Percentiles rank a stretch among this genome's conserved stretches.
These are phyloP conservation scores for Pelargonium myrrhifolium DNA, from an alignment of 441 rosid genomes.

Conservation along the genomic window DNA sequence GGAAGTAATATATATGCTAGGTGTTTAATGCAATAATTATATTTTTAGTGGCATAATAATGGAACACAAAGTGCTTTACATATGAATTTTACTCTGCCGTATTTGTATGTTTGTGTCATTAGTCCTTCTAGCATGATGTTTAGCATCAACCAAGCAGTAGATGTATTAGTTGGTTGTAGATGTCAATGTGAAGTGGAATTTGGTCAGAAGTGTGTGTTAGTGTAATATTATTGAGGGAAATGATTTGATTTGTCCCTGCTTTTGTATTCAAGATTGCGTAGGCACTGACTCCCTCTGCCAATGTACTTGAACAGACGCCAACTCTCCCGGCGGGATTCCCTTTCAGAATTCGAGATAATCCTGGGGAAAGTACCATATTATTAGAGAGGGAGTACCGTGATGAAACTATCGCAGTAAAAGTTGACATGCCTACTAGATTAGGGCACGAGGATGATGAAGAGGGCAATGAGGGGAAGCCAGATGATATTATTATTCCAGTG, in stretches of 20 bases:
- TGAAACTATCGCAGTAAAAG: conserved; percentile 52
- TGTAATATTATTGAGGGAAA: neutral
- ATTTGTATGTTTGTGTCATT: neutral
- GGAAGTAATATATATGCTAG: too few relatives aligned
- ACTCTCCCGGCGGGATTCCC: conserved; percentile 44
- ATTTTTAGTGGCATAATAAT: too few relatives aligned
- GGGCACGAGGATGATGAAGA: conserved; percentile 17
- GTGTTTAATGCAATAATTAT: too few relatives aligned
- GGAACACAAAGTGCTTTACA: too few relatives aligned
- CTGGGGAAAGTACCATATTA: conserved; percentile 52
- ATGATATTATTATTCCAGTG: conserved; percentile 32
- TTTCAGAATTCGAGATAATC: conserved; percentile 45
- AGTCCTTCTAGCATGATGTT: neutral
- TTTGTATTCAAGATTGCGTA: conserved; percentile 13
- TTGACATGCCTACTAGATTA: conserved; percentile 33
- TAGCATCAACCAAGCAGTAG: neutral
- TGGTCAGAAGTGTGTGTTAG: neutral
- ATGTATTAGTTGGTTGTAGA: neutral
- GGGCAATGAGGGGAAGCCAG: conserved; percentile 2
- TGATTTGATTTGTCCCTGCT: neutral
- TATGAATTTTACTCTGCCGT: neutral
- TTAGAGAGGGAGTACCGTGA: conserved; percentile 38
- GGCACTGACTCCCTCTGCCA: neutral
- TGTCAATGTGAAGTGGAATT: too few relatives aligned
- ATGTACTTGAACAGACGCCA: conserved; percentile 29